phyloP scores from a whole-genome alignment of 345 rosid genomes.

The Dovyalis caffra region DNA sequence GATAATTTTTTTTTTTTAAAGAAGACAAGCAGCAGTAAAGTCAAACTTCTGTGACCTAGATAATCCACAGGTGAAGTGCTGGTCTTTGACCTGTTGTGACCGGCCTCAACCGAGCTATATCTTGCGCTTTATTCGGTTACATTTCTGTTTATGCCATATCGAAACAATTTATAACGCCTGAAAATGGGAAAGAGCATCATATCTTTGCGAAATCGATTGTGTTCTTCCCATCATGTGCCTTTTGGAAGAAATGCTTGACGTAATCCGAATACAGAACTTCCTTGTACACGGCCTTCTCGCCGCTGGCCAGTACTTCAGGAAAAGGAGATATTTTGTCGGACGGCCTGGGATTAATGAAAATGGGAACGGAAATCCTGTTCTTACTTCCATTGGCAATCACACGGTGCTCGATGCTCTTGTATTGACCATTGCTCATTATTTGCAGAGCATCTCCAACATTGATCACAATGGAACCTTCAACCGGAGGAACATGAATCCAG shows the following conservation, averaged over 20 bases:
- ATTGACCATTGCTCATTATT: conserved; percentile 30
- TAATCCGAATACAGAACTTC: conserved; percentile 15
- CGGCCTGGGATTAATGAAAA: conserved; percentile 21
- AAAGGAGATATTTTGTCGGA: conserved; percentile 19
- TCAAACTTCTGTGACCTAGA: neutral
- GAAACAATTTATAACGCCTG: neutral
- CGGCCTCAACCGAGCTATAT: neutral
- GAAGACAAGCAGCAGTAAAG: neutral
- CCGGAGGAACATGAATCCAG: conserved; percentile 30
- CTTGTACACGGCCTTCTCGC: conserved; percentile 16
- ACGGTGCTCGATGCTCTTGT: conserved; percentile 25
- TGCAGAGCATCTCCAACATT: conserved; percentile 31
- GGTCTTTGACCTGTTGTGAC: neutral
- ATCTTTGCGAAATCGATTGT: conserved; percentile 1
- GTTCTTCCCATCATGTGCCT: conserved; percentile 17
- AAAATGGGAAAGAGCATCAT: neutral
- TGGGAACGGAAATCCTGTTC: conserved; percentile 28
- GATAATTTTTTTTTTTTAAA: neutral
- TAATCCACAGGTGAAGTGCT: neutral
- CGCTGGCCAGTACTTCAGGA: conserved; percentile 24
- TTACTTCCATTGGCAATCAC: conserved; percentile 17
- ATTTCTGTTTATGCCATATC: neutral
- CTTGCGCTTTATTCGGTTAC: neutral
- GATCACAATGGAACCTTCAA: conserved; percentile 20
- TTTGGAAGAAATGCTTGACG: conserved; percentile 16